Evolutionary conservation across 495 filamentous ascomycete genomes (phyloP), one percentile per base, ranked within the genome.

Genomic region (Immersiella caudata): DNA sequence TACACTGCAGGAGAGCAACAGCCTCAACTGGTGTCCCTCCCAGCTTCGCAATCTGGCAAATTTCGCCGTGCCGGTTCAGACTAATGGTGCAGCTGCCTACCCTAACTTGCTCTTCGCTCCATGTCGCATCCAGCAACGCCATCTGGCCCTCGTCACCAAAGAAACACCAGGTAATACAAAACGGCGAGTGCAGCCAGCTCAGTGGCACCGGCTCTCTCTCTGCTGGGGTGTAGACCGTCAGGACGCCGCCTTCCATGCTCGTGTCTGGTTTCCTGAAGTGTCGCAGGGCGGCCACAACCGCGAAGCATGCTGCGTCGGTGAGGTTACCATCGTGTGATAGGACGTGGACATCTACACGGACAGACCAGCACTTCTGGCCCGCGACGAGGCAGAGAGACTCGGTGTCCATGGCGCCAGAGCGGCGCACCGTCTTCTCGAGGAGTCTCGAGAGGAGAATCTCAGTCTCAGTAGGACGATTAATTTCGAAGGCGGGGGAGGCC

Each of bases 301-400:
- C 92, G 66, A 97, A 88, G 75, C 93, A 97, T 33, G 90, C 82
- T 14, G 90, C 88, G 77, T 97, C 93, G 16, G 94, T 88, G 25
- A 99, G 82, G 67, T 91, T 91, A 25, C 95, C 95, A 73, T 97
- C 94, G 78, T 91, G 91, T 58, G 91, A 90, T 18, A 97, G 83
- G 46, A 98, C 87, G 78, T 98, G 95, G 2, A 97, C 85, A 72
- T 96, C 93, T 6, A 93, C 93, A 25, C 92, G 90, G 60, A 99
- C 84, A 57, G 86, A 87, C 91, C 95, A 99, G 79, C 91, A 93
- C 78, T 94, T 96, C 62, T 90, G 82, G 16, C 92, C 93, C 25
- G 95, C 93, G 24, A 98, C 79, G 16, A 99, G 91, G 76, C 95
- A 99, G 29, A 99, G 86, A 1, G 93, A 96, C 80, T 99, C 95